A percentile compares a stretch with the other conserved stretches of the same genome.
Evolutionary conservation across 768 basidiomycete species (phyloP).

Genomic region (Fistulinella prunicolor): DNA sequence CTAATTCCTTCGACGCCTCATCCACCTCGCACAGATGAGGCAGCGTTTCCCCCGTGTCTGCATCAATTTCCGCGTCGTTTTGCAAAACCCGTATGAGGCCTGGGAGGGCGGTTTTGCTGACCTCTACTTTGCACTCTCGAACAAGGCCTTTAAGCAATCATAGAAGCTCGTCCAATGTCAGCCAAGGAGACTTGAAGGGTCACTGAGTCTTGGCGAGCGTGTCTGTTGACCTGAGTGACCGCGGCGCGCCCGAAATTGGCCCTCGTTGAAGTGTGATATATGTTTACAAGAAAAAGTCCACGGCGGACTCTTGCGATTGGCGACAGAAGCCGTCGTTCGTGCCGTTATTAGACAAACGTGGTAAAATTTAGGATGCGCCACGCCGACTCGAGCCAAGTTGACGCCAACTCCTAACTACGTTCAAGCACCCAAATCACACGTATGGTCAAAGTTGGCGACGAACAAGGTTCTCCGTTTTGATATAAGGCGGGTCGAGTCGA

Average conservation of each 20-base stretch:
- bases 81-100: slow-evolving; percentile 82
- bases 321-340: slow-evolving; percentile 1
- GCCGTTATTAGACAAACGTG: no score
- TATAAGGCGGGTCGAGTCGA: no score
- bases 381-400: no score
- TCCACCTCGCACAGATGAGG: slow-evolving; percentile 80
- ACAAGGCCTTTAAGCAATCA: slow-evolving; percentile 90
- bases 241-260: slow-evolving; percentile 77
- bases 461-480: no score
- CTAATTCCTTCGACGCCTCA: slow-evolving; percentile 58
- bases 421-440: no score
- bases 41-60: slow-evolving; percentile 91
- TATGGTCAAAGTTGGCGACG: no score
- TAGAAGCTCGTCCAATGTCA: slow-evolving; percentile 92
- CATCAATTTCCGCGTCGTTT: slow-evolving; percentile 87
- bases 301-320: slow-evolving; percentile 25
- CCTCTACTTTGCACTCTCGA: slow-evolving; percentile 87
- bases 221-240: slow-evolving; percentile 78
- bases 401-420: no score
- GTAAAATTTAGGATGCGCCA: no score
- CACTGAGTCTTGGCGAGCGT: slow-evolving; percentile 86
- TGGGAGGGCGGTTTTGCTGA: slow-evolving; percentile 72
- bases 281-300: slow-evolving; percentile 85
- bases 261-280: slow-evolving; percentile 85
- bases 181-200: slow-evolving; percentile 82